phyloP scores from a whole-genome alignment of 129 eudicot species.

The Helianthus tuberosus region DNA sequence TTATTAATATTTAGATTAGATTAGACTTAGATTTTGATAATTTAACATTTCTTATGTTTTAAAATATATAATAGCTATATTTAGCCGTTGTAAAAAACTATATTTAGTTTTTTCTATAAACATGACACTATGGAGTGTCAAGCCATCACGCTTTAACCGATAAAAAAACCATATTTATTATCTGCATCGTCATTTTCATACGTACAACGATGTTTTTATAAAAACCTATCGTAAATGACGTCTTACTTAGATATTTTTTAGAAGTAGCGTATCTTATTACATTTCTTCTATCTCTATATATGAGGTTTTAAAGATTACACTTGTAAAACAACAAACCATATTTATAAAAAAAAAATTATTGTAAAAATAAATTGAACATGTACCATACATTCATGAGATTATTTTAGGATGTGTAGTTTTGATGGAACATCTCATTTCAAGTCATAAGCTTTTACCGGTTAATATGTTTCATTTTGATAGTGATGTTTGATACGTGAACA shows the following conservation, averaged over 20 bases:
- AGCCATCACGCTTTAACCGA: background rate
- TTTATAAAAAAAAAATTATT: background rate
- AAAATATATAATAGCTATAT: background rate
- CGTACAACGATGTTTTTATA: background rate
- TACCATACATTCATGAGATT: background rate
- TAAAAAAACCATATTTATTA: background rate
- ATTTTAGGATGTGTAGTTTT: background rate
- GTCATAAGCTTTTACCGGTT: background rate
- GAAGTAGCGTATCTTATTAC: background rate
- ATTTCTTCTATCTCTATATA: background rate
- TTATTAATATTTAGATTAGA: no score
- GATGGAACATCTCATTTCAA: constrained; percentile 7
- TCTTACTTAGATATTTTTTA: background rate
- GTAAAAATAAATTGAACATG: background rate
- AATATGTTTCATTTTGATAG: background rate
- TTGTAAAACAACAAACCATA: background rate
- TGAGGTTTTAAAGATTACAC: background rate
- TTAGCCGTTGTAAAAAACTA: background rate
- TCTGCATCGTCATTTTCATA: background rate
- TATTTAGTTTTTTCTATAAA: background rate
- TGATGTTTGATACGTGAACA: constrained; percentile 7
- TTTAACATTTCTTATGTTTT: background rate
- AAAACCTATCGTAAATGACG: background rate
- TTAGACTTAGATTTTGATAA: background rate
- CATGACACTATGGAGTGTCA: background rate